phyloP scores from a whole-genome alignment of 1,284 basidiomycete genomes.

The Melampsora americana region DNA sequence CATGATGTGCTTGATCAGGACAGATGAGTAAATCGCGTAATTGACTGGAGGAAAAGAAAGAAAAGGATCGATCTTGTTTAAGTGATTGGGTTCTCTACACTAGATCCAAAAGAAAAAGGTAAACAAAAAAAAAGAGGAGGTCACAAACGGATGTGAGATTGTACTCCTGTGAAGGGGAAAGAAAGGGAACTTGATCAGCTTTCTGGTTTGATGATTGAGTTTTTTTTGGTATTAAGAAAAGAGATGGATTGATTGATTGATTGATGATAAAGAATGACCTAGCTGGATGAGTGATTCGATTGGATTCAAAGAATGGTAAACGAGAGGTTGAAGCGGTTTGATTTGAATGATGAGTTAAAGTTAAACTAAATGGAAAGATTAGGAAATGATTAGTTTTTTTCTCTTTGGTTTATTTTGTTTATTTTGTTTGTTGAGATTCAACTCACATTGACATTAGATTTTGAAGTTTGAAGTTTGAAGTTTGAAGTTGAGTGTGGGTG shows the following conservation, averaged over 20 bases:
- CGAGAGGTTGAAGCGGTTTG: constrained; percentile 27
- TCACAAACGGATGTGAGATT: constrained; percentile 27
- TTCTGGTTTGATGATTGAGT: too few species aligned
- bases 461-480: too few species aligned
- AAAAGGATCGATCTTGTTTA: background rate
- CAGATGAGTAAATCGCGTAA: constrained; percentile 42
- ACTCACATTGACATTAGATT: too few species aligned
- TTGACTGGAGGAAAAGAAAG: constrained; percentile 18
- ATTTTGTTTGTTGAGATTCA: too few species aligned
- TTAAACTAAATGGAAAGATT: constrained; percentile 14
- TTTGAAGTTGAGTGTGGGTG: background rate
- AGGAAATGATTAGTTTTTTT: too few species aligned
- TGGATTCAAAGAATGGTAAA: constrained; percentile 36
- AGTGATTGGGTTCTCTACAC: background rate
- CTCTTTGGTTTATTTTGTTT: too few species aligned
- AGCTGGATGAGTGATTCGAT: constrained; percentile 18
- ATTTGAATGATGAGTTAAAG: constrained; percentile 16
- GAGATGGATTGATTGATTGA: background rate
- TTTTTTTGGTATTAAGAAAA: background rate
- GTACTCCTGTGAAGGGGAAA: constrained; percentile 10
- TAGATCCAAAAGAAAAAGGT: too few species aligned
- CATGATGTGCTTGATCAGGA: constrained; percentile 40
- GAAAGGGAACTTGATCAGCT: background rate
- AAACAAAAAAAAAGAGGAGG: background rate
- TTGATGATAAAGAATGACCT: too few species aligned